These are phyloP conservation scores for Rhododendron ferrugineum DNA, from an alignment of 148 eudicot species.

Conservation along the genomic window DNA sequence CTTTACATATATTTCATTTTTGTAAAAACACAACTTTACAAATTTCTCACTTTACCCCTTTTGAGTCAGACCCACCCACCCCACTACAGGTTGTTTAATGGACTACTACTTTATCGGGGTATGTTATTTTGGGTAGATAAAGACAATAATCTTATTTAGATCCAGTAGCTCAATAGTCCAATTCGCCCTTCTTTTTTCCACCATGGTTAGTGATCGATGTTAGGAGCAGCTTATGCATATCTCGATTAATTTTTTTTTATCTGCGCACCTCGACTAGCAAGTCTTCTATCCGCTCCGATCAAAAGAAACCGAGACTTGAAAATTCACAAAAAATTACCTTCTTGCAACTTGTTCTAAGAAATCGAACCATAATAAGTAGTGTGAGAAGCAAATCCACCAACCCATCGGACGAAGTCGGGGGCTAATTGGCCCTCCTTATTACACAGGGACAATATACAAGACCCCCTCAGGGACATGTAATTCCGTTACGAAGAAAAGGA, in stretches of 20 bases:
- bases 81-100: background rate
- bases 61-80: conserved; percentile 8
- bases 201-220: no score
- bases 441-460: background rate
- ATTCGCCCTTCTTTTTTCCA: background rate
- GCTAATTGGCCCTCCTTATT: background rate
- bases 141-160: background rate
- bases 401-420: no score
- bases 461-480: background rate
- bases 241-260: no score
- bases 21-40: background rate
- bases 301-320: no score
- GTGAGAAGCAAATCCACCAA: no score
- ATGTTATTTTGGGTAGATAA: background rate
- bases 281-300: no score
- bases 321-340: no score
- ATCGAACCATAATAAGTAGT: no score
- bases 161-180: background rate
- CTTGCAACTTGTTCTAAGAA: no score
- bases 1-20: background rate
- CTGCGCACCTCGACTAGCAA: rapidly evolving
- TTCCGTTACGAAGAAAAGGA: background rate
- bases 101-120: background rate
- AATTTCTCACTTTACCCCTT: background rate
- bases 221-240: no score